Evolutionary conservation across 176 grass and related monocot genomes (phyloP), one percentile per base, ranked within the genome.

Genomic region (Juncus inflexus): DNA sequence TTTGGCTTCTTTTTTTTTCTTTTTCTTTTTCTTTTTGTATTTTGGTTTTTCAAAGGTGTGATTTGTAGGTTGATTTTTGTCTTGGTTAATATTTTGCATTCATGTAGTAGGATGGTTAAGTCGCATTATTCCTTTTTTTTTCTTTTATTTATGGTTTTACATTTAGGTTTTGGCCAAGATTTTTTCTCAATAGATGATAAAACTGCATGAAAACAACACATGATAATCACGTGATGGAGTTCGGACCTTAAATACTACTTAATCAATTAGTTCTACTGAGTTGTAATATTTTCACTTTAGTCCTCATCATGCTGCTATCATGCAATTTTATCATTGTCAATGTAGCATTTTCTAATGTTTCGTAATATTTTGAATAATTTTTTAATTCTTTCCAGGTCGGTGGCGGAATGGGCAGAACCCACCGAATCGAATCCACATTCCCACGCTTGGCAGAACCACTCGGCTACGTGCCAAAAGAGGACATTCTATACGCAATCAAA

Each of bases 391-490:
- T 86, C 60, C 67, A 99, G 94, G 94, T 92, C 74, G 94, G 94
- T 66, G 94, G 94, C 64, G 94, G 94, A 55, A 99, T 99, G 94
- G 94, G 88, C 81, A 92, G 85, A 62, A 99, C 94, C 55, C 94
- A 90, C 74, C 56, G 94, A 60, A 72, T 99, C 41, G 88, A 99
- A 62, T 76, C 94, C 40, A 99, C 94, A 43, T 99, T 99, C 60
- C 88, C 94, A 15, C 75, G 94, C 6, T 52, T 99, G 56, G 94
- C 79, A 67, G 85, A 99, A 55, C 83, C 94, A 13, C 66, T 99
- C 16, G 94, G 94, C 13, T 99, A 92, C 73, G 88, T 99, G 16
- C 85, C 94, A 4, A 99, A 92, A 69, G 88, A 99, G 81, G 94
- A 99, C 81, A 99, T 99, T 74, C 78, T 99, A 37, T 92, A 90